Conservation (phyloP, 169 alveolate species). For the Neospora caninum region DNA sequence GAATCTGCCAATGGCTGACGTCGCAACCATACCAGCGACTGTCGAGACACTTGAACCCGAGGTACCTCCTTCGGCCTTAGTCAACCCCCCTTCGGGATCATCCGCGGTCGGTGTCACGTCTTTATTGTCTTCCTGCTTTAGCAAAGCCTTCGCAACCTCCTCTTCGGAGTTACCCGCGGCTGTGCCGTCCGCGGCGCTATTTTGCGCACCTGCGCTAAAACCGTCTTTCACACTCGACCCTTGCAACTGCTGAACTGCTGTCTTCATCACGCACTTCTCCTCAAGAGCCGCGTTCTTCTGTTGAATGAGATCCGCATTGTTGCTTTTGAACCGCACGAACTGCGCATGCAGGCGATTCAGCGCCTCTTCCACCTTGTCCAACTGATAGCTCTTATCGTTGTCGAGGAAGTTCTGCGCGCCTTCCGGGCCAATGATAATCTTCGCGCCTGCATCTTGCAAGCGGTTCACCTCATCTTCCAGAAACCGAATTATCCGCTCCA, state of each 20-base stretch:
- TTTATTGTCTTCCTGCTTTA: not conserved
- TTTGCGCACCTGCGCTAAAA: not conserved
- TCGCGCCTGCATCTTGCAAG: conserved; percentile 51
- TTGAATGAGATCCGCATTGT: conserved; percentile 79
- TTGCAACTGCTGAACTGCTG: conserved; percentile 55
- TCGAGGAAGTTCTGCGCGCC: conserved; percentile 74
- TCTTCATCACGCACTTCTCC: conserved; percentile 56
- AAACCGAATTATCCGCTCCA: conserved; percentile 81
- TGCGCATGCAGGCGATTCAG: conserved; percentile 87
- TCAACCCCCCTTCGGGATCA: conserved; percentile 29
- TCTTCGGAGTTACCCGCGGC: conserved; percentile 29
- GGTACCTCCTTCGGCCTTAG: conserved; percentile 67
- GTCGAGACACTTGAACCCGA: conserved; percentile 82
- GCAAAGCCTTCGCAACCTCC: conserved; percentile 19
- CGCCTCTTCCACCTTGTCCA: conserved; percentile 78
- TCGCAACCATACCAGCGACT: conserved; percentile 93
- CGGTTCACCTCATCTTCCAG: conserved; percentile 59
- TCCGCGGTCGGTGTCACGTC: not conserved
- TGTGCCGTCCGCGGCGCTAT: conserved; percentile 2
- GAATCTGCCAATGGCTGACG: conserved; percentile 75
- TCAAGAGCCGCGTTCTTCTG: conserved; percentile 89
- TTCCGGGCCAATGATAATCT: conserved; percentile 65
- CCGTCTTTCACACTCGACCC: not conserved
- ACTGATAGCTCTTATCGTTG: conserved; percentile 72
- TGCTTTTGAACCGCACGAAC: conserved; percentile 86